phyloP scores from a whole-genome alignment of 495 filamentous ascomycete genomes.

The Evernia prunastri region DNA sequence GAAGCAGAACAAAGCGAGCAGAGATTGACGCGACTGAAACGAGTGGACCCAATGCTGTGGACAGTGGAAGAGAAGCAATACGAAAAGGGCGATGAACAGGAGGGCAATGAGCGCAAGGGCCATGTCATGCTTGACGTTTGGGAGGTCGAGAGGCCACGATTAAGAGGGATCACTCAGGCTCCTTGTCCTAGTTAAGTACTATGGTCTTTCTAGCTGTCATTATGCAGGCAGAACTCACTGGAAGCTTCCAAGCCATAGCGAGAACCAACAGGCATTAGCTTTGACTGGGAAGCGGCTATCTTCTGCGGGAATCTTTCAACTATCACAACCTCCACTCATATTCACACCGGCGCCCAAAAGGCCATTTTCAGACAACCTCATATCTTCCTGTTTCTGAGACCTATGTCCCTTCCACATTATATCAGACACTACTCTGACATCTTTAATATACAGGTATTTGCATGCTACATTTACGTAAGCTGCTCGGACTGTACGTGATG shows the following conservation, averaged over 20 bases:
- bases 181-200: neutral
- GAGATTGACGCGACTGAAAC: no score
- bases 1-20: no score
- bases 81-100: neutral
- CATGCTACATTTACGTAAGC: no score
- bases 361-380: no score
- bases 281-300: neutral
- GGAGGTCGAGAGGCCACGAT: neutral
- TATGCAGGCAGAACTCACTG: neutral
- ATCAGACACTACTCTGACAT: no score
- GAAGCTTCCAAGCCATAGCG: neutral
- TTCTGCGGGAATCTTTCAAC: neutral
- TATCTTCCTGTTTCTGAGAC: no score
- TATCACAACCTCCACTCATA: neutral
- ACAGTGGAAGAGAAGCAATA: neutral
- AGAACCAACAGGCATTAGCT: no score
- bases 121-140: neutral
- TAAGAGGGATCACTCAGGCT: neutral
- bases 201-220: neutral
- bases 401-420: no score
- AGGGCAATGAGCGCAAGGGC: neutral
- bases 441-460: no score
- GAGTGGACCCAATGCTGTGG: no score
- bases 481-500: no score
- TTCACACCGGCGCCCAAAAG: no score